Base-by-base conservation (phyloP, 1,284 basidiomycete species). In the Pseudozyma sp. region DNA sequence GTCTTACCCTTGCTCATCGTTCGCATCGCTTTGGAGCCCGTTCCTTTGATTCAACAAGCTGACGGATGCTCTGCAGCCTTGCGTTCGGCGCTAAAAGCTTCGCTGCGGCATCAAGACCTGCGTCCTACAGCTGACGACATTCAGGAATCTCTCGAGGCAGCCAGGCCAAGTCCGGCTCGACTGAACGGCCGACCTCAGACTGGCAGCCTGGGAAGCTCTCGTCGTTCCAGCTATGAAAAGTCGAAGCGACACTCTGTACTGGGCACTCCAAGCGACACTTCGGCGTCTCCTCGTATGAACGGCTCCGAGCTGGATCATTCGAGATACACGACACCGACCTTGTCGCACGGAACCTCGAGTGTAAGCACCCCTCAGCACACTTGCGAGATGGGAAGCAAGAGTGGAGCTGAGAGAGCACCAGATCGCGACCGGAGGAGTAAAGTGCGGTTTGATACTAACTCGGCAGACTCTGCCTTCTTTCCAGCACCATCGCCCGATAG, bases 1-100 rank as follows among this genome's bases (percentile, higher is more conserved):
- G 55, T 69, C 6, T 67, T 75, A 16, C 75, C 77, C 16, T 50
- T 81, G 19, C 69, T 72, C 12, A 79, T 81, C 25, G 72, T 78
- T 21, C 56, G 68, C 7, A 64, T 68, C 34, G 42, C 71, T 9
- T 50, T 66, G 7, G 57, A 62, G 21, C 73, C 71, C 3, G 52
- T 75, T 1, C 48, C 58, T 13, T 44, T 79, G 51, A 58, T 60
- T 0, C 5, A 51, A 2, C 60, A 70, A 34, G 66, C 76, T 3
- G 61, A 58, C 25, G 53, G 47, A 8, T 63, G 67, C 38, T 70
- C 70, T 2, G 21, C 68, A 3, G 56, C 56, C 1, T 38, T 76
- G 31, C 52, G 59, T 31, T 59, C 60, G 5, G 62, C 59, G 6
- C 61, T 79, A 19, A 61, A 69, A 14, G 60, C 59, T 7, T 62